Evolutionary conservation across 768 basidiomycete species (phyloP), one percentile per base, ranked within the genome.

Genomic region (Amanita molliuscula): DNA sequence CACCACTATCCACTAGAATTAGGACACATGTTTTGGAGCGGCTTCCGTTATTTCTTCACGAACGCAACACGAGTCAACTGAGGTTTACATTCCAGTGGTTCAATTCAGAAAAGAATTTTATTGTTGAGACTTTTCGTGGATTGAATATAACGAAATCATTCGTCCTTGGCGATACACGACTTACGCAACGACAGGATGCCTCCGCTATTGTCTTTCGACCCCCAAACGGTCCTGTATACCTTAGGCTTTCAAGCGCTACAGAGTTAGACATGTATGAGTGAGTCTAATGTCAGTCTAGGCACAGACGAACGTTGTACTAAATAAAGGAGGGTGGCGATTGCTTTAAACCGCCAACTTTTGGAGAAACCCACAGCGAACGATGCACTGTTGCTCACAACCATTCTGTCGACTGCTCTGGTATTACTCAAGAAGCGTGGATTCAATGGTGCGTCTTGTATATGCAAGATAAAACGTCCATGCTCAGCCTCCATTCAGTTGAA

Each of bases 221-320:
- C 28, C 68, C 72, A 8, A 69, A 71, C 11, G 72, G 74, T 4
- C 75, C 83, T n/a, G 78, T 90, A 31, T 75, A 85, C 43, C 63
- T 97, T 21, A 88, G 84, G 76, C 69, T 94, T 29, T 85, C 88
- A 5, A 72, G 73, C n/a, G 79, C 80, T 52, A 69, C 82, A 1
- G 77, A 84, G 54, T 71, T 88, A 38, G 90, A 97, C 58, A 88
- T 94, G 78, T 97, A 88, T 59, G 94, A 96, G 90, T 91, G 59
- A 69, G 89, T 79, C 41, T 20, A 18, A 29, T 20, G 55, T 10
- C 33, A 43, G 9, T 44, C 21, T 21, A 5, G 34, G 2, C 44
- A 18, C 20, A 10, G 11, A 33, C 3, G 6, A 9, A n/a, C 13
- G 34, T 9, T 52, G 9, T 23, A 5, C 26, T 40, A 18, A 50